Percentiles rank a stretch among this genome's conserved stretches.
phyloP scores from a whole-genome alignment of 2,329 filamentous ascomycete genomes.

The Botrytis deweyae region DNA sequence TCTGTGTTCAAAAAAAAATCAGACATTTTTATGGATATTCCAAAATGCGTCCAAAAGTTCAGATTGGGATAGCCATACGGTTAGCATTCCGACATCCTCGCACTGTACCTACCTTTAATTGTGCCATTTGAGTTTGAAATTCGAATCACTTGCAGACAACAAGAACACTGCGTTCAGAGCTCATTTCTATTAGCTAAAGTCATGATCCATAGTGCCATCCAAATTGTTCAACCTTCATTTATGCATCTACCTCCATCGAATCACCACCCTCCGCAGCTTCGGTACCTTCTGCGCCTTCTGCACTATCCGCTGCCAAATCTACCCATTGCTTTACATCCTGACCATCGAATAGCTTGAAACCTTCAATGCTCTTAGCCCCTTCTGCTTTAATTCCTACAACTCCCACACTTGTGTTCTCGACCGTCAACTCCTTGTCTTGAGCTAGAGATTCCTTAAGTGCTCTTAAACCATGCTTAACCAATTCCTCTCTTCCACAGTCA shows the following conservation, averaged over 20 bases:
- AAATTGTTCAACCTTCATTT: neutral
- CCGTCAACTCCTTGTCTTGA: constrained; percentile 95
- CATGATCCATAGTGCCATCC: constrained; percentile 4
- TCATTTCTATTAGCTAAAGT: constrained; percentile 4
- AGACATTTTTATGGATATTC: neutral
- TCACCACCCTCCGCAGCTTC: constrained; percentile 39
- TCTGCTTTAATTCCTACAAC: constrained; percentile 65
- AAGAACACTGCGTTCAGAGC: neutral
- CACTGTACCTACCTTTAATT: neutral
- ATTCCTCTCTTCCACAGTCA: constrained; percentile 73
- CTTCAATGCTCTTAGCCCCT: constrained; percentile 61
- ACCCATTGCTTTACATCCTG: constrained; percentile 83
- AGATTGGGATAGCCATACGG: neutral
- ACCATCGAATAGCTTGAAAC: constrained; percentile 88
- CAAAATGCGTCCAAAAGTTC: too few relatives aligned
- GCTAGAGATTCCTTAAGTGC: constrained; percentile 93
- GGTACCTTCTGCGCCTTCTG: constrained; percentile 40
- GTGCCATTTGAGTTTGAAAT: neutral
- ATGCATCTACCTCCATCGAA: constrained; percentile 48
- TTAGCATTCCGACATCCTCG: neutral
- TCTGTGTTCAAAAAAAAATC: neutral
- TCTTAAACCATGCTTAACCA: constrained; percentile 85
- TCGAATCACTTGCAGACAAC: neutral
- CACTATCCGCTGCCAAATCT: constrained; percentile 65
- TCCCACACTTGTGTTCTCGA: constrained; percentile 93